Percentiles rank a stretch among this genome's conserved stretches.
phyloP scores from a whole-genome alignment of 176 grass and related monocot species.

The Avena sativa region DNA sequence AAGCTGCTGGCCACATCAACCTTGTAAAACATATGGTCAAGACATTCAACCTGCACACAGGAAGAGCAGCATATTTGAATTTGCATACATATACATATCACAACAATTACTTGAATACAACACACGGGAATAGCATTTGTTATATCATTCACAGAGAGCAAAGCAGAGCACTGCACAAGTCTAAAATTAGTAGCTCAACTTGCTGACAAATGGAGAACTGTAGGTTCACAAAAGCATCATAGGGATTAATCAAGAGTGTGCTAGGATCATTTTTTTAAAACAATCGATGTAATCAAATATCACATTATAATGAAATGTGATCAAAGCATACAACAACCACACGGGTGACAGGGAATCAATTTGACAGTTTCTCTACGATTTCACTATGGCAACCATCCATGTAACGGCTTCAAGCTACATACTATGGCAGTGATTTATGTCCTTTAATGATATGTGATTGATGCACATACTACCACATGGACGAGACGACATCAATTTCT shows the following conservation, averaged over 20 bases:
- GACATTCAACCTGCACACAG: conserved; percentile 6
- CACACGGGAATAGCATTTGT: too few relatives aligned
- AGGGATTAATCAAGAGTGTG: too few relatives aligned
- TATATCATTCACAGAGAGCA: not conserved
- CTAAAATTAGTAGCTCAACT: not conserved
- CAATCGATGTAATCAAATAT: not conserved
- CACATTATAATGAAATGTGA: not conserved
- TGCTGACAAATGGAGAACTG: not conserved
- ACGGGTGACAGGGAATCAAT: too few relatives aligned
- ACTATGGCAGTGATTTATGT: too few relatives aligned
- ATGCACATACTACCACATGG: not conserved
- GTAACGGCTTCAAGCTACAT: too few relatives aligned
- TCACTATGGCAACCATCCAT: too few relatives aligned
- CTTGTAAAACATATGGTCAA: not conserved
- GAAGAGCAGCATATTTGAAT: conserved; percentile 9
- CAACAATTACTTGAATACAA: not conserved
- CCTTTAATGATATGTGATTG: not conserved
- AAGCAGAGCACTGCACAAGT: not conserved
- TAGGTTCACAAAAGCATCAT: not conserved
- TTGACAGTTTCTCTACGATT: too few relatives aligned
- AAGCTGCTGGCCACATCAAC: not conserved
- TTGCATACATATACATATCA: not conserved
- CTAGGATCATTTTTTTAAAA: not conserved
- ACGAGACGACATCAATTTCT: not conserved
- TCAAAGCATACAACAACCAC: not conserved